Base-by-base conservation (phyloP, 805 yeast species). In the Torulaspora maleeae region DNA sequence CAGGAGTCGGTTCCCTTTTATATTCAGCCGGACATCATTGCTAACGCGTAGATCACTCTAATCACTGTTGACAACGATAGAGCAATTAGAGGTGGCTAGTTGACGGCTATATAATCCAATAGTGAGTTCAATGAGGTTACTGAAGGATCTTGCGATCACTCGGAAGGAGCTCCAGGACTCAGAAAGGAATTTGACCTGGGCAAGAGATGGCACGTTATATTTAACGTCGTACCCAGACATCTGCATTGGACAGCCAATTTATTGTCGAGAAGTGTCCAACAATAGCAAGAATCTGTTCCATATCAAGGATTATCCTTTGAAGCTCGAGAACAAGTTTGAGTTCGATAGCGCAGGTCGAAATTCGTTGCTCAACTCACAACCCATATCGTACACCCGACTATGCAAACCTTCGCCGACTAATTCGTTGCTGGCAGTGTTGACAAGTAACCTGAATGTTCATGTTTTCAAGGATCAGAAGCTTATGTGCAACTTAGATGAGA, bases 121-220 rank as follows among this genome's bases (percentile, higher is more conserved):
- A 11, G 9, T 9, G 5, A 4, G 24, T 9, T 9, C 6, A 13
- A 62, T 63, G 66, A 61, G 54, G 27, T 19, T 56, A 12, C 33
- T 62, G 33, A 61, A 52, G 38, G 67, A 63, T 52, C 43, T 64
- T 19, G 38, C 53, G 13, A 41, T 64, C 6, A 33, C 35, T 10
- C 53, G 69, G 38, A 59, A 55, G 43, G 66, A 62, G 30, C 47
- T 62, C 8, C 55, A 51, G 30, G 56, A 56, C 38, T 59, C 62
- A 60, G 46, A 55, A 22, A 50, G 54, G 20, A 60, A 53, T 33
- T 20, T 63, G 3, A 32, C 42, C 6, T 64, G 69, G 69, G 55
- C 55, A 2, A 48, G 52, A 5, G 61, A 63, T 48, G 69, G 69
- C 7, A 53, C 56, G 3, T 24, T 64, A 13, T 62, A 49, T 28